These are phyloP conservation scores for Fusarium sp. DNA, from an alignment of 2,329 filamentous ascomycete species.

Conservation along the genomic window DNA sequence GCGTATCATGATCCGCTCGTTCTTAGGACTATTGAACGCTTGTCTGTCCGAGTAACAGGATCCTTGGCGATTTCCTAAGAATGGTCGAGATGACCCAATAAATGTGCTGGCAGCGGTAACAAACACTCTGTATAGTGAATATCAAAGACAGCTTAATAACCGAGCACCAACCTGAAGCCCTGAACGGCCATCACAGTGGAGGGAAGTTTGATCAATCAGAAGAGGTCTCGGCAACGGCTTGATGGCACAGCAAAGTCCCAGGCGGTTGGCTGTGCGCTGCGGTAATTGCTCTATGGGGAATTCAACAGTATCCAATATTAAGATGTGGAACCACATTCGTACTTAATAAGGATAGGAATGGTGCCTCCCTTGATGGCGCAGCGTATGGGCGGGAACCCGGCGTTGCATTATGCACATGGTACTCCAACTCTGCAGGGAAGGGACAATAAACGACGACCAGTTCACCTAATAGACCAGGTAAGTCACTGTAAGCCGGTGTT, in stretches of 20 bases:
- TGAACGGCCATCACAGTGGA: slow-evolving; percentile 17
- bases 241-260: slow-evolving; percentile 40
- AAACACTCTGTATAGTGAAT: slow-evolving; percentile 22
- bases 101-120: slow-evolving; percentile 14
- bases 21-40: neutral
- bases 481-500: slow-evolving; percentile 7
- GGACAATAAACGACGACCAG: neutral
- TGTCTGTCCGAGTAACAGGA: slow-evolving; percentile 9
- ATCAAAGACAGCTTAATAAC: slow-evolving; percentile 18
- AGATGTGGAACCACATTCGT: slow-evolving; percentile 26
- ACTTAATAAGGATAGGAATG: slow-evolving; percentile 24
- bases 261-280: neutral
- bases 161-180: slow-evolving; percentile 14
- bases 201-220: slow-evolving; percentile 33
- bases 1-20: neutral
- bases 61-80: neutral
- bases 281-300: slow-evolving; percentile 22
- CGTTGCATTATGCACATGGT: slow-evolving; percentile 17
- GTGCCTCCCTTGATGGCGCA: slow-evolving; percentile 24
- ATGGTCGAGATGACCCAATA: slow-evolving; percentile 18
- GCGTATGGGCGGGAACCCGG: slow-evolving; percentile 12
- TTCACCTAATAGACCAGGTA: slow-evolving; percentile 6
- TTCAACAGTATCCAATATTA: slow-evolving; percentile 18
- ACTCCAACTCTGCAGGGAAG: neutral
- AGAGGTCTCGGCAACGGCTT: slow-evolving; percentile 38